Evolutionary conservation across 2,329 filamentous ascomycete species (phyloP), one percentile per base, ranked within the genome.

Genomic region (Fonsecaea nubica): DNA sequence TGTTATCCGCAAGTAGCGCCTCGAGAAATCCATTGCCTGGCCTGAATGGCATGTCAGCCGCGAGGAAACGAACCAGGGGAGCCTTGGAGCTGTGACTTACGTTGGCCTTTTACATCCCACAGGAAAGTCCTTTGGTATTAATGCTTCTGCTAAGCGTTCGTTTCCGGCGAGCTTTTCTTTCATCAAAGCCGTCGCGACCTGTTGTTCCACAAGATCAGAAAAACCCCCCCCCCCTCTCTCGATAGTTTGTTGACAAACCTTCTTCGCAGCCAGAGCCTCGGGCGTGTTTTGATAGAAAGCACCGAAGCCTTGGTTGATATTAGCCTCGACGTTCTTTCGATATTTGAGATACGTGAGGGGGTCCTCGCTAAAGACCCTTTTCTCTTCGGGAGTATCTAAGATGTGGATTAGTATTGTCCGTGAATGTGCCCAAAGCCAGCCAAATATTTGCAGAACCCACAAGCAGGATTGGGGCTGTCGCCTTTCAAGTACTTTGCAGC

Each of bases 301-400:
- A 52, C 82, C 82, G 77, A 86, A 86, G 5, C 82, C 77, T 54
- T 80, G 79, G 66, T 85, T 86, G 13, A 86, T 76, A 66, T 83
- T 81, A 66, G 79, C 79, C 64, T 84, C 81, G 62, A 83, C 78
- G 60, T 80, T 77, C 71, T 81, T 82, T 65, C 80, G 77, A 67
- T 83, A 83, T 67, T 81, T 80, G 32, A 81, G 40, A 45, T 56
- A 69, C 25, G 45, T 12, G 2, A 63, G 58, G 3, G 70, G 69
- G 3, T 72, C 45, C 3, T 68, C 53, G 4, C 33, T 45, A 18
- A 68, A 64, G 4, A 35, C 13, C 21, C 64, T 52, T n/a, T 69
- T 70, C 54, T 74, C 66, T 56, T 67, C 62, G 15, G 58, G 62
- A 5, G 69, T 62, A 53, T 68, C 65, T 68, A 72, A 38, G 9